Evolutionary conservation across 2,329 filamentous ascomycete species (phyloP).

Genomic region (Cladobotryum protrusum): DNA sequence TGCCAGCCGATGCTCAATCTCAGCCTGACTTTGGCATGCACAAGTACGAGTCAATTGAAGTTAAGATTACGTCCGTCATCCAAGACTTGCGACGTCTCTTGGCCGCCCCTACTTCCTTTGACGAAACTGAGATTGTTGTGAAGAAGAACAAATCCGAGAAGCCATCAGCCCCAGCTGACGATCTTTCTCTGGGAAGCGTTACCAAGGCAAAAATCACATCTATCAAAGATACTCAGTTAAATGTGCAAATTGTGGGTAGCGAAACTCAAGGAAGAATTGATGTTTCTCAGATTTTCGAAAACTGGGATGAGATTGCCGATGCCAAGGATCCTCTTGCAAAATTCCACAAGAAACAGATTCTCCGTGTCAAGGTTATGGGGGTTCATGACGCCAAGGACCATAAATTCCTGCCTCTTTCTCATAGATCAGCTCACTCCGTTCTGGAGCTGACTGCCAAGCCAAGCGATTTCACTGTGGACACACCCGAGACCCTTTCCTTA

Average conservation of each 20-base stretch:
- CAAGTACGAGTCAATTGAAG: conserved; percentile 67
- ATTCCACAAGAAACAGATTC: conserved; percentile 64
- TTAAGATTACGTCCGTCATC: conserved; percentile 68
- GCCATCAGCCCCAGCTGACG: conserved; percentile 47
- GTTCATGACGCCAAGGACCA: conserved; percentile 87
- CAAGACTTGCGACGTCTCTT: conserved; percentile 62
- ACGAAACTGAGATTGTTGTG: conserved; percentile 40
- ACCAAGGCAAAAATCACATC: conserved; percentile 75
- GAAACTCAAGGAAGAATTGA: conserved; percentile 83
- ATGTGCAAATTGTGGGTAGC: conserved; percentile 73
- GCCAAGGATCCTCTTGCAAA: conserved; percentile 69
- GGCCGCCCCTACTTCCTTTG: conserved; percentile 40
- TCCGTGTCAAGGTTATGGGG: conserved; percentile 74
- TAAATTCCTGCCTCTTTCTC: conserved; percentile 84
- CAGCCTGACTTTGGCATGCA: conserved; percentile 72
- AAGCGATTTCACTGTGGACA: conserved; percentile 49
- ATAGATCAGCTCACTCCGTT: conserved; percentile 73
- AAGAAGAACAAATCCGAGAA: conserved; percentile 28
- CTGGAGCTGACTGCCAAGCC: conserved; percentile 83
- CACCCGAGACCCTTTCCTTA: conserved; percentile 53
- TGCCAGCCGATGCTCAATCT: conserved; percentile 62
- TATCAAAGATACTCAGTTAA: conserved; percentile 85
- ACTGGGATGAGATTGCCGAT: conserved; percentile 79
- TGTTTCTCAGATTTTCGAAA: conserved; percentile 82
- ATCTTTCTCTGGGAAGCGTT: conserved; percentile 66